Percentiles rank a stretch among this genome's conserved stretches.
These are phyloP conservation scores for Salix suchowensis DNA, from an alignment of 345 rosid species.

Conservation along the genomic window DNA sequence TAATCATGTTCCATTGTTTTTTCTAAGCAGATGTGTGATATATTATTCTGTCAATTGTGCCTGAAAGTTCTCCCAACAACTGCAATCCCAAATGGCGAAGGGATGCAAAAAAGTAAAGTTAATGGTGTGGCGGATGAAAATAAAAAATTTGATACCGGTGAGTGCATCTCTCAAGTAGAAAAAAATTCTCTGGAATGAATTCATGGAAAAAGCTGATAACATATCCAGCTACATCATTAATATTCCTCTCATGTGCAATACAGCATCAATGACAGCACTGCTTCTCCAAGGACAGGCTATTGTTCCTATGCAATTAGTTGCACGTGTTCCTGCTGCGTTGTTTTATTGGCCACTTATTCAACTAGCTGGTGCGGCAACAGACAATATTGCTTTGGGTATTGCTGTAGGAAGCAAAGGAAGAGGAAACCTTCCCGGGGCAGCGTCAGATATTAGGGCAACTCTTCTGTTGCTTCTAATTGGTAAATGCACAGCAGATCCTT, in stretches of 20 bases:
- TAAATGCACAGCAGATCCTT: conserved; percentile 88
- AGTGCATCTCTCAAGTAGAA: conserved; percentile 39
- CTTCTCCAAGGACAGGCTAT: conserved; percentile 85
- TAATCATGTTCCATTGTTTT: conserved; percentile 25
- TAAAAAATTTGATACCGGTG: conserved; percentile 34
- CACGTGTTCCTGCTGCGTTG: conserved; percentile 85
- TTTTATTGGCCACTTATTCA: conserved; percentile 98
- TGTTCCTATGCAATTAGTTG: conserved; percentile 91
- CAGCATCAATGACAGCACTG: conserved; percentile 91
- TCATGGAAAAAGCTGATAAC: conserved; percentile 44
- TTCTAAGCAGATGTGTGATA: conserved; percentile 87
- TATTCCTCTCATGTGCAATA: conserved; percentile 45
- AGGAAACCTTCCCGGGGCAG: conserved; percentile 95
- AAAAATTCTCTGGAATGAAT: conserved; percentile 21
- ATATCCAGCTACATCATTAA: conserved; percentile 39
- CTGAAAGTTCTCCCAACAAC: conserved; percentile 68
- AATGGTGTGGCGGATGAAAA: conserved; percentile 35
- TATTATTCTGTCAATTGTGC: conserved; percentile 92
- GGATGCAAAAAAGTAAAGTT: conserved; percentile 29
- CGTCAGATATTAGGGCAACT: conserved; percentile 91
- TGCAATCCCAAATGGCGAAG: conserved; percentile 41
- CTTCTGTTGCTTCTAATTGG: conserved; percentile 85
- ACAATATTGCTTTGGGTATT: conserved; percentile 84
- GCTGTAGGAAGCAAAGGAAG: conserved; percentile 99
- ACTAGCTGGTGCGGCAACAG: conserved; percentile 94